Percentiles rank a stretch among this genome's conserved stretches.
Conservation (phyloP, 2,329 filamentous ascomycete genomes). For the Ustilaginoidea virens region DNA sequence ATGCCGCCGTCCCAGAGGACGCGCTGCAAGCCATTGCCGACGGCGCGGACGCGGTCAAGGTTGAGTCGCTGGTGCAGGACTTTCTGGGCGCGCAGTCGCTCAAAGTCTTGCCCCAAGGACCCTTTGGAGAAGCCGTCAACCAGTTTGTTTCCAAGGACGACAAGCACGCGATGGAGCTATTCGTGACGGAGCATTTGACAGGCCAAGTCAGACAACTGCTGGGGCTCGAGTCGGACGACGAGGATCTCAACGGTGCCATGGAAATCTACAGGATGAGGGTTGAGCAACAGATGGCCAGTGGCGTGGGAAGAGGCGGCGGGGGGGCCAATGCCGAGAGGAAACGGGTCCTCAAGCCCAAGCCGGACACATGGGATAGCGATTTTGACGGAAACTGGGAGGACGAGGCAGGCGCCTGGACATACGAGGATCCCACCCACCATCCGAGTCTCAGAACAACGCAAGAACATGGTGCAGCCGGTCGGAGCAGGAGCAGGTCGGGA, state of each 20-base stretch:
- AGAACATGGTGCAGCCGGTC: slow-evolving; percentile 5
- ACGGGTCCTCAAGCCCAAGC: slow-evolving; percentile 52
- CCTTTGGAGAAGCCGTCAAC: slow-evolving; percentile 81
- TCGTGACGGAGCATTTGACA: slow-evolving; percentile 56
- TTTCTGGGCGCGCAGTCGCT: slow-evolving; percentile 78
- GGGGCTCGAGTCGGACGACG: slow-evolving; percentile 45
- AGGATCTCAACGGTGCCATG: slow-evolving; percentile 58
- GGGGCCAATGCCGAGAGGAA: slow-evolving; percentile 18
- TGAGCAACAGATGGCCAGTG: slow-evolving; percentile 56
- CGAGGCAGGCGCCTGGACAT: slow-evolving; percentile 43
- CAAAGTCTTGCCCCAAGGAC: slow-evolving; percentile 82
- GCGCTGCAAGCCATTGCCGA: slow-evolving; percentile 37
- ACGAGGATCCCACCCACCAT: slow-evolving; percentile 13
- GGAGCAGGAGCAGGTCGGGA: no score
- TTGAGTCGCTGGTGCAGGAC: slow-evolving; percentile 77
- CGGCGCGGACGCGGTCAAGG: slow-evolving; percentile 55
- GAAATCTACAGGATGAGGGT: slow-evolving; percentile 53
- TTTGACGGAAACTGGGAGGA: slow-evolving; percentile 77
- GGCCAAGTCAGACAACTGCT: slow-evolving; percentile 58
- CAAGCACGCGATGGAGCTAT: slow-evolving; percentile 76
- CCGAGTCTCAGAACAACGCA: slow-evolving; percentile 6
- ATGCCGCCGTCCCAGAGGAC: slow-evolving; percentile 43
- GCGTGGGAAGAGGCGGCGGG: slow-evolving; percentile 27
- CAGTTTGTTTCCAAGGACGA: slow-evolving; percentile 94
- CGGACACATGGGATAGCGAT: slow-evolving; percentile 77